These are phyloP conservation scores for Myrica gale DNA, from an alignment of 306 rosid genomes.

Conservation along the genomic window DNA sequence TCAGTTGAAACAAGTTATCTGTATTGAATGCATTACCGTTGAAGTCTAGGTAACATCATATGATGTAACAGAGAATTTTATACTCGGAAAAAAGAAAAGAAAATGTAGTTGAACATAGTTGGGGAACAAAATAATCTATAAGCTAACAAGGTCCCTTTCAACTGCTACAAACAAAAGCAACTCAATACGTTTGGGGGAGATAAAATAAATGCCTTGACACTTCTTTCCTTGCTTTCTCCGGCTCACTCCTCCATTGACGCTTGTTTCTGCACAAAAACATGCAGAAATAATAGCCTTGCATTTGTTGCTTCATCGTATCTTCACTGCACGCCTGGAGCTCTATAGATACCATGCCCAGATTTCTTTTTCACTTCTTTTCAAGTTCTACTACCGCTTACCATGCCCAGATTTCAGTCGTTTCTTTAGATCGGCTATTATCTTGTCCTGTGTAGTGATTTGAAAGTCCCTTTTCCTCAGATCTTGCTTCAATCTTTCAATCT, in stretches of 20 bases:
- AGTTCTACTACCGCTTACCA: not conserved
- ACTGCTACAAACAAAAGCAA: not conserved
- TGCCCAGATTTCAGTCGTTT: not conserved
- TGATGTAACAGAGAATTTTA: not conserved
- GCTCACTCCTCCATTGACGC: not conserved
- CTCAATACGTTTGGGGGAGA: not conserved
- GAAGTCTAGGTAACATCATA: not conserved
- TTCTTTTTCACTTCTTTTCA: too few species aligned
- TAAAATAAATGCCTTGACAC: not conserved
- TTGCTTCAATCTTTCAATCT: slow-evolving; percentile 41
- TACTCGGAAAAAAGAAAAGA: not conserved
- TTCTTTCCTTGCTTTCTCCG: not conserved
- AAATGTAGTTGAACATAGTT: not conserved
- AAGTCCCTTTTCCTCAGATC: slow-evolving; percentile 36
- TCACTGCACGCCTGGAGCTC: not conserved
- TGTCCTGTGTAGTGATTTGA: slow-evolving; percentile 26
- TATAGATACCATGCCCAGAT: not conserved
- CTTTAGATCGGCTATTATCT: slow-evolving; percentile 16
- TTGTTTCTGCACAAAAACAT: not conserved
- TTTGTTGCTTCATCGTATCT: not conserved
- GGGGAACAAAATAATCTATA: not conserved
- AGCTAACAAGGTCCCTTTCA: not conserved
- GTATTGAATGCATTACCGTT: not conserved
- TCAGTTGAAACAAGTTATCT: not conserved
- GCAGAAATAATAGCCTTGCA: not conserved